Base-by-base conservation (phyloP, 1,139 yeast species). In the Taphrina flavorubra region DNA sequence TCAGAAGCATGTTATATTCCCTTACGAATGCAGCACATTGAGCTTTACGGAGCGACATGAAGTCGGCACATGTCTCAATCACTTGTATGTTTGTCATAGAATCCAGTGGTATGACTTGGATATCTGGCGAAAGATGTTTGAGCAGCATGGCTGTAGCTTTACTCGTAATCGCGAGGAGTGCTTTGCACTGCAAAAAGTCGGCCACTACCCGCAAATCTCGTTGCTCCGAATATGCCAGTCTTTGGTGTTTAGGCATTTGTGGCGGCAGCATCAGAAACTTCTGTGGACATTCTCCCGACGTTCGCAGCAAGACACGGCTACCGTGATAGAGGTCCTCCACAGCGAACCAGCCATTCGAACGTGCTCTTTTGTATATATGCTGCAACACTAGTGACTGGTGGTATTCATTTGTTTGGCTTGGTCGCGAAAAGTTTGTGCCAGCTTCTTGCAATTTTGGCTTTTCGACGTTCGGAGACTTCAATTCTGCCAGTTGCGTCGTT, bases 1-100 rank as follows among this genome's bases (percentile, higher is more conserved):
- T 65, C 20, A 71, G 44, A 1, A 71, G 62, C 34, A 59, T 57
- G 18, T 53, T 56, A 31, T 66, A 68, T 2, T 59, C 65, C 37
- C 69, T 39, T 16, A 71, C 66, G 44, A 70, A 71, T 6, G 72
- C 71, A 14, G 72, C 65, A 39, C 60, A 60, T 49, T 70, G 72
- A 37, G 68, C 68, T 40, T 64, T 67, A 8, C 72, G 66, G 8
- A 63, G 20, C 7, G 67, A 63, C 51, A 56, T 37, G 40, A 63
- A 53, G 37, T 63, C 60, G 34, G n/a, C 60, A 16, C 14, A 34
- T 6, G 42, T 31, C 11, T 63, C 60, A 16, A 63, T 44, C n/a
- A 63, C 61, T 36, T 63, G 67, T 20, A 63, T 56, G 42, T 55
- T 53, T 25, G 58, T 63, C 18, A 44, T 37, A 16, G 37, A 10